Evolutionary conservation across 2,329 filamentous ascomycete species (phyloP), one percentile per base, ranked within the genome.

Genomic region (Exophiala sideris): DNA sequence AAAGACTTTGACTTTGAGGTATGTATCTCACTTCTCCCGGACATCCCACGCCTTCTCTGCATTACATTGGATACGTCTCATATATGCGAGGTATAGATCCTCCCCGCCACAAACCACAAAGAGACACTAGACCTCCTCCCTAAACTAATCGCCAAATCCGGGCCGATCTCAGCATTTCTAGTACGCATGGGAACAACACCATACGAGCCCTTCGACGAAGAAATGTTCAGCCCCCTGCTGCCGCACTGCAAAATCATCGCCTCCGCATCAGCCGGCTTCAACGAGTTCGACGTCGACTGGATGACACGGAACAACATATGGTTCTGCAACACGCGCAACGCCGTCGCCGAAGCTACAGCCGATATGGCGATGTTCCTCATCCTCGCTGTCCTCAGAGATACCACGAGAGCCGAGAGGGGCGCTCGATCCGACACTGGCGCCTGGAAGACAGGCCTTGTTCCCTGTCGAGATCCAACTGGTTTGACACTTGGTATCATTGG

Each of bases 201-300:
- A 33, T 29, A n/a, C 41, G 21, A 45, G 46, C 24, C 24, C 24
- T 29, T 38, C 10, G 35, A 38, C 35, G 35, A 16, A 38, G 35
- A 38, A 6, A 38, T 38, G 35, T 38, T 38, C 35, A 38, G 35
- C 35, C 35, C 36, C 18, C 8, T 40, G 11, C 18, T 40, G 36
- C 36, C 36, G 14, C 36, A 40, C 14, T 40, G 36, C 6, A 40
- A 14, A 7, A 40, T 40, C 36, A 40, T 40, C n/a, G n/a, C 36
- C 8, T 40, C 36, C n/a, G 36, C 36, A 12, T 16, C n/a, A 16
- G 36, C 36, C 9, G 36, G 36, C 36, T 40, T 16, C 18, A 81
- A 86, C 64, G 76, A 88, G 67, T 89, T 87, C 72, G 82, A 85
- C 64, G 76, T 89, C 60, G 81, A 79, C 55, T 91, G 88, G 87